Conservation (phyloP, 2,329 filamentous ascomycete species). For the Xylaria sp. region DNA sequence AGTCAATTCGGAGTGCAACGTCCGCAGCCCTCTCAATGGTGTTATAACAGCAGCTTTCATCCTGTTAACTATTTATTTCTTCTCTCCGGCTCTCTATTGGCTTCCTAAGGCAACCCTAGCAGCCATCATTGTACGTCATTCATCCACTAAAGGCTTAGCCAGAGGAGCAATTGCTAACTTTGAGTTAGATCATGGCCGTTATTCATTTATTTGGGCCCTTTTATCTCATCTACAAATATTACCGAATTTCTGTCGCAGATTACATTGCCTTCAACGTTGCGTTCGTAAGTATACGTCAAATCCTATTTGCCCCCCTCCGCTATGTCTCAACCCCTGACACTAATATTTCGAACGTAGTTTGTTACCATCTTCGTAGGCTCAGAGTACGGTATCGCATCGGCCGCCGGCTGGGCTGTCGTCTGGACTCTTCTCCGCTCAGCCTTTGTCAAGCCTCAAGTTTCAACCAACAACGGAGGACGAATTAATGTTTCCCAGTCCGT, state of each 20-base stretch:
- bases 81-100: constrained; percentile 71
- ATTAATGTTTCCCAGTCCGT: constrained; percentile 43
- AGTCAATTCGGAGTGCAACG: constrained; percentile 72
- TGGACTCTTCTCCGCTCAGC: constrained; percentile 68
- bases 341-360: constrained; percentile 52
- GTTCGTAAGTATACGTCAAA: constrained; percentile 50
- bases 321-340: neutral
- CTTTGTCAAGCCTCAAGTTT: constrained; percentile 52
- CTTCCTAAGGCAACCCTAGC: constrained; percentile 73
- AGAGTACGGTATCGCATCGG: constrained; percentile 67
- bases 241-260: constrained; percentile 71
- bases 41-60: constrained; percentile 70
- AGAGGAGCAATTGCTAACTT: neutral
- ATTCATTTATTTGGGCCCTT: constrained; percentile 69
- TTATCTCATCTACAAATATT: constrained; percentile 69
- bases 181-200: constrained; percentile 66
- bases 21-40: constrained; percentile 69
- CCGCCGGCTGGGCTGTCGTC: constrained; percentile 71
- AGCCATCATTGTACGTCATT: constrained; percentile 64
- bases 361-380: constrained; percentile 69
- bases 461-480: constrained; percentile 21
- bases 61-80: constrained; percentile 68
- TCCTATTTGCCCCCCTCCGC: too few species aligned
- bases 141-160: constrained; percentile 6
- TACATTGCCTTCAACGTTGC: constrained; percentile 71